phyloP scores from a whole-genome alignment of 768 basidiomycete species.

The Daedaleopsis nitida region DNA sequence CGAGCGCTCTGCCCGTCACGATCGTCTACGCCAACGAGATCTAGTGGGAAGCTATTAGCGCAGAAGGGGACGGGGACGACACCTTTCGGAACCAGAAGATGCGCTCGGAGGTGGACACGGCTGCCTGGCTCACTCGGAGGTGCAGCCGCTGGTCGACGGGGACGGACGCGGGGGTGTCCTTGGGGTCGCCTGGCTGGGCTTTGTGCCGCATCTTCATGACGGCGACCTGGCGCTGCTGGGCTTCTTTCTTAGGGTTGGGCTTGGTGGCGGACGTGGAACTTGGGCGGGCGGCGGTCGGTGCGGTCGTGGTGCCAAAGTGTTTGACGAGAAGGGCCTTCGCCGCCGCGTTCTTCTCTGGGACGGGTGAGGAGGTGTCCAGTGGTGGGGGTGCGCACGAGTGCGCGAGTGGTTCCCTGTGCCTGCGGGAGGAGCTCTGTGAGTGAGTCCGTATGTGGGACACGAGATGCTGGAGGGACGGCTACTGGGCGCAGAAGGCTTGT shows the following conservation, averaged over 20 bases:
- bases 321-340: constrained; percentile 58
- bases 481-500: constrained; percentile 67
- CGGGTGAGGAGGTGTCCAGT: constrained; percentile 7
- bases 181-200: constrained; percentile 64
- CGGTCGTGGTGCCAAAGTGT: constrained; percentile 42
- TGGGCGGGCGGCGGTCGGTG: constrained; percentile 18
- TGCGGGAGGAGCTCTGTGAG: constrained; percentile 28
- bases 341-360: constrained; percentile 41
- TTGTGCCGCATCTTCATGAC: constrained; percentile 76
- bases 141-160: constrained; percentile 61
- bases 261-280: constrained; percentile 35
- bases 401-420: constrained; percentile 68
- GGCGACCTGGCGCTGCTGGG: constrained; percentile 57
- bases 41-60: neutral
- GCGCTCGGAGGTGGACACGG: constrained; percentile 39
- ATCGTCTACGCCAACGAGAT: constrained; percentile 42
- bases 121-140: constrained; percentile 44
- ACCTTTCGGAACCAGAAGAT: constrained; percentile 79
- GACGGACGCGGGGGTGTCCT: constrained; percentile 48
- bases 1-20: constrained; percentile 62
- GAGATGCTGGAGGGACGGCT: constrained; percentile 19
- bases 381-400: constrained; percentile 50
- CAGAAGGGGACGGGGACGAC: constrained; percentile 14
- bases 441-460: constrained; percentile 1
- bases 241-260: constrained; percentile 54